Base-by-base conservation (phyloP, 1,284 basidiomycete genomes). In the Phellinidium pouzarii region DNA sequence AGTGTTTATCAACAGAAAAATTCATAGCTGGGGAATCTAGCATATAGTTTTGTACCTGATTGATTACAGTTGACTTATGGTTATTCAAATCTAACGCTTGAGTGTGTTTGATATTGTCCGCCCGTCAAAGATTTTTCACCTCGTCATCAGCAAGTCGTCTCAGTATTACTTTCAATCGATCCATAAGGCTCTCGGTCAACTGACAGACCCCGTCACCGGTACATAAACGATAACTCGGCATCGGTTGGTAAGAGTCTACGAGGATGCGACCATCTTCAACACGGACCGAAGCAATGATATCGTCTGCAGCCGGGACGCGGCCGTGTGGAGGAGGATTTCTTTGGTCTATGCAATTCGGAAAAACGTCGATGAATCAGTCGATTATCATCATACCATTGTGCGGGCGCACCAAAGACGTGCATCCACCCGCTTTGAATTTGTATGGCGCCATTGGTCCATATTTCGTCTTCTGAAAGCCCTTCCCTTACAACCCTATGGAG, bases 151-250 rank as follows among this genome's bases (percentile, higher is more conserved):
- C n/a, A 26, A 40, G 22, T 12, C 44, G 37, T 14, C 45, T 17
- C 14, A 54, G 41, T 19, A 31, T 20, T 12, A 17, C 20, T 27
- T 51, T 55, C 27, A 55, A 22, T n/a, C 25, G 38, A 7, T 42
- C 49, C 44, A 51, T 23, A 23, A 87, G 69, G 2, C 83, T 82
- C 3, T 79, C 76, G 0, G 84, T 84, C 40, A 89, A 72, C 53
- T 79, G 75, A 1, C 74, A 71, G 0, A 84, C 68, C 0, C 86
- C 87, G 57, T 88, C 84, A 3, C 74, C 64, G 0, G 87, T 90
- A 64, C 82, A 86, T 14, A 90, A 59, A 23, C 87, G 78, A 64
- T 90, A 91, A 3, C 86, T 74, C 0, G 87, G 86, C 87, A 90
- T 90, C 1, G 82, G 73, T 60, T 84, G 77, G 60, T 90, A 91